Evolutionary conservation across 805 yeast species (phyloP), one percentile per base, ranked within the genome.

Genomic region (Schizosaccharomyces osmophilus): DNA sequence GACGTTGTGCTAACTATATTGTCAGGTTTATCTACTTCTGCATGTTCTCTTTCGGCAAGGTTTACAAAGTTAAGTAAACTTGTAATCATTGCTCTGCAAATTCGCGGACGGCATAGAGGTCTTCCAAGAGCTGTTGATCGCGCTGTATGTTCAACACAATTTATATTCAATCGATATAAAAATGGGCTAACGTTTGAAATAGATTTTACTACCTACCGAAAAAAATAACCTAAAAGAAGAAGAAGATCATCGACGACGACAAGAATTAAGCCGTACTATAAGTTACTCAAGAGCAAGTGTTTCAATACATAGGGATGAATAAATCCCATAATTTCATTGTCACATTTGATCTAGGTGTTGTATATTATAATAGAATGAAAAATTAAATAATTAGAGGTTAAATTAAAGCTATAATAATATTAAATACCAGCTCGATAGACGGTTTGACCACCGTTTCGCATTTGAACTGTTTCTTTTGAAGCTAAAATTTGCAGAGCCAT

Each of bases 41-140:
- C 78, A 64, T 75, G 87, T 6, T 86, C 97, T 0, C 79, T 93
- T 59, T 78, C 84, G 19, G 87, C 80, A 0, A 79, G 83, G 68
- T 87, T 90, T 69, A 78, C 79, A 24, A 77, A 78, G 0, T 67
- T 90, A 6, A 84, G 95, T 1, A 93, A 93, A 68, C 74, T 93
- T 57, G 86, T 90, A 2, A 82, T 93, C 48, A 82, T 87, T 65
- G 90, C 88, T 4, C 81, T 88, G 84, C 82, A 93, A 85, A 78
- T 93, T 57, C 81, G 98, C 74, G 97, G 98, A 9, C 78, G 97
- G 63, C 97, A 89, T 68, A 86, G 98, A 78, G 97, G 97, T 45
- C 76, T 93, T 63, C 98, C 98, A 1, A 88, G 90, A 69, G 76
- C 89, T 0, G 78, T 93, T 63, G 98, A 93, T 72, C 81, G 98